Base-by-base conservation (phyloP, 176 grass and related monocot species). In the Oropetium thomaeum region DNA sequence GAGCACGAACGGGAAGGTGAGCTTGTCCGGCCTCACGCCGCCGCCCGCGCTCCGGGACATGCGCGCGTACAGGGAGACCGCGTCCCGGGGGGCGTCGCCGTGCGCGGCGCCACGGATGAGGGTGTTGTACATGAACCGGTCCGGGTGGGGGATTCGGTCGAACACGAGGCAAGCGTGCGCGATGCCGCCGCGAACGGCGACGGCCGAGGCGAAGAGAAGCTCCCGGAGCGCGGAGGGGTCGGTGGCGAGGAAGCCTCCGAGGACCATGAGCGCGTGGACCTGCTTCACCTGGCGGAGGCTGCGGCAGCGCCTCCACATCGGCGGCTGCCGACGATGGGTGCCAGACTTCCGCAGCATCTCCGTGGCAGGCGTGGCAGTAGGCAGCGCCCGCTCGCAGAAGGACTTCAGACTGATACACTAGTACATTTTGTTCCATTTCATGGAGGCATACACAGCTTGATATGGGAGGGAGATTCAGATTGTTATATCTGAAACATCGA, bases 71-170 rank as follows among this genome's bases (percentile, higher is more conserved):
- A 89, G 75, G 29, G 78, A 73, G 29, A 97, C 74, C 22, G 94
- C 83, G 75, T 89, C 85, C 11, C 67, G 70, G 38, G 88, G 90
- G 43, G 44, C 64, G 23, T 88, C 29, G 0, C 77, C 78, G 86
- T 86, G 90, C 30, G 90, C 88, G 58, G 83, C 83, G 16, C 88
- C 88, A 51, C 90, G 85, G 72, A 93, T 93, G 51, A 97, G 80
- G 69, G 90, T 89, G 74, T 91, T 97, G 88, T 89, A 89, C 88
- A 97, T 97, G 86, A 97, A 97, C 70, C 86, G 77, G 60, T 97
- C 86, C 22, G 94, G 88, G 13, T 63, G 73, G 22, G 90, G 81
- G 73, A 91, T 93, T 87, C 74, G 65, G 15, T 91, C 86, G 88
- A 97, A 97, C 85, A 93, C 30, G 26, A 59, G 84, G 88, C 82